Base-by-base conservation (phyloP, 257 asterid species). In the Agastache rugosa region DNA sequence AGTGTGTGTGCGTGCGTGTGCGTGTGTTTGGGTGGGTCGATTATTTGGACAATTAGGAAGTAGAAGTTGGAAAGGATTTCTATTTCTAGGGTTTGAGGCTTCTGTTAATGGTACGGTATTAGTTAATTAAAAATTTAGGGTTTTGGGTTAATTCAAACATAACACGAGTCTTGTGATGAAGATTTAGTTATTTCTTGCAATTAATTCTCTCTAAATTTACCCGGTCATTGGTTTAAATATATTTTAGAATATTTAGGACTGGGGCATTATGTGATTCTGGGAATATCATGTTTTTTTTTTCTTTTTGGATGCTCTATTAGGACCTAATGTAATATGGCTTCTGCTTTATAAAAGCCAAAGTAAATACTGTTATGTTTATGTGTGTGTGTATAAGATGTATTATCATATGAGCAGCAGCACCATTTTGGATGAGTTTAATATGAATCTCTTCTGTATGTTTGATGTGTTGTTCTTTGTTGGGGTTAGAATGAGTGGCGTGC, bases 401-500 rank as follows among this genome's bases (percentile, higher is more conserved):
- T 5, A 23, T 27, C 3, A 51, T 10, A 39, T 39, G 67, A 69
- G 53, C 64, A 37, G 37, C 54, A 29, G 1, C 11, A 16, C 48
- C 53, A 10, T 25, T 54, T 58, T 41, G 31, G 23, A 31, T 66
- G 39, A 42, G 23, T 66, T 51, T 16, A 58, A 4, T 19, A 17
- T 63, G 69, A 35, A 42, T 60, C 0, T 31, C 7, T 31, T 31
- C 35, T 9, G 6, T n/a, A 47, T 35, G 19, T 62, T 62, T 66
- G 3, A 34, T 53, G 53, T 15, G 9, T 25, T 23, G 0, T 11
- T 56, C 27, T 23, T 27, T 25, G 11, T 44, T 25, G 62, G 45
- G 23, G 29, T 6, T 69, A 92, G 97, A 92, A 79, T 42, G 97
- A 92, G 72, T 90, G 96, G 97, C 84, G 97, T 23, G 96, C 93